Base-by-base conservation (phyloP, 2,329 filamentous ascomycete genomes). In the Colletotrichum agaves region DNA sequence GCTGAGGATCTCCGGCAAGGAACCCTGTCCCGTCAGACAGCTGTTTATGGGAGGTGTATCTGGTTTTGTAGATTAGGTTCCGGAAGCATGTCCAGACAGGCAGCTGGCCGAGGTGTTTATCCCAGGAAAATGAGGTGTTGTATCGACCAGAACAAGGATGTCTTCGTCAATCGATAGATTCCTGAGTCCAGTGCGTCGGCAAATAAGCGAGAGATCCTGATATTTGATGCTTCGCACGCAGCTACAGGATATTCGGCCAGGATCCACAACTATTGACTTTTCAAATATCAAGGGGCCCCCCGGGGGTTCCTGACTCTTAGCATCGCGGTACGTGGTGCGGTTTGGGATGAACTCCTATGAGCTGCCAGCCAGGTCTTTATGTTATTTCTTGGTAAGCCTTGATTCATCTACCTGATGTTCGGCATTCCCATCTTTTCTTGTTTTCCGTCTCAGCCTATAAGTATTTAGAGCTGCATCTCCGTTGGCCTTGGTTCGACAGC, bases 311-410 rank as follows among this genome's bases (percentile, higher is more conserved):
- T n/a, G n/a, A n/a, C n/a, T n/a, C n/a, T 66, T 56, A 62, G 63
- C 58, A 66, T 56, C 61, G 57, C 33, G 17, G 39, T 21, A 61
- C 47, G 33, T 61, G 41, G 41, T 43, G 58, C 35, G 56, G 19
- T 56, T 50, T 62, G 58, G 58, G 50, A 66, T 57, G 58, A 66
- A 62, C 63, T 50, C 5, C 63, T 23, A 19, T 35, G 43, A 11
- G 8, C 27, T 44, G 10, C 19, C 31, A 7, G 10, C 19, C 31
- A 7, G 7, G 27, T 39, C 6, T 33, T n/a, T 12, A 11, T 12
- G 13, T 15, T 17, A n/a, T n/a, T 10, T 49, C 41, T 53, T 49
- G 27, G 17, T 49, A 23, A 62, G 41, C 44, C n/a, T 15, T 41
- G 19, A 4, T 44, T 44, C 19, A 62, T 44, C 17, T 62, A 50